Base-by-base conservation (phyloP, 306 rosid species). In the Bauhinia variegata region DNA sequence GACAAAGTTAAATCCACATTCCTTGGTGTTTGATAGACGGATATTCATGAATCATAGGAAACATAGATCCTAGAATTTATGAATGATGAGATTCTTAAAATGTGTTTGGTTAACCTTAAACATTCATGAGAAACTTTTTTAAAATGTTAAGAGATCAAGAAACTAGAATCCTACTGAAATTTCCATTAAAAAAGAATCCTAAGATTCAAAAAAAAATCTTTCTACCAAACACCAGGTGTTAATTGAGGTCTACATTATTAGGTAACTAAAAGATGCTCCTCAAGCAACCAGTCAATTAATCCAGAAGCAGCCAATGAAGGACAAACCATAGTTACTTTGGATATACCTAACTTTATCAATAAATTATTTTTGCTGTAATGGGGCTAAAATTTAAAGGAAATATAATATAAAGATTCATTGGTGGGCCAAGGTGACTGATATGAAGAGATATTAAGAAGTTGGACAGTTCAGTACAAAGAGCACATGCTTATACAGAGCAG, bases 401-500 rank as follows among this genome's bases (percentile, higher is more conserved):
- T 72, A 75, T 38, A 73, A 71, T 64, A 79, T 75, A 77, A 70
- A 73, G 78, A 58, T 60, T 56, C 31, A 46, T 70, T 76, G 65
- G 76, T 72, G 89, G 88, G 83, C 82, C 87, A 84, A 77, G 60
- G 49, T 44, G 41, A 8, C 41, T 2, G 76, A 68, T 67, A 63
- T 75, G 60, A 76, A 70, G 59, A 55, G 61, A 68, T 54, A 65
- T 47, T 52, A 61, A 66, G 78, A 79, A 80, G 74, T 60, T 62
- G 71, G 88, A 73, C 82, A 82, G 79, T 77, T 78, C 65, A 72
- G 88, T 70, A 76, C 84, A 52, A 71, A 44, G 31, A 67, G 82
- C 84, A 80, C 90, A 76, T 82, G 95, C 80, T n/a, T 68, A 58
- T 80, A 65, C 81, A 68, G 68, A 78, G 81, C 57, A 23, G 28